Evolutionary conservation across 257 asterid genomes (phyloP), one percentile per base, ranked within the genome.

Genomic region (Jaltomata sinuosa): DNA sequence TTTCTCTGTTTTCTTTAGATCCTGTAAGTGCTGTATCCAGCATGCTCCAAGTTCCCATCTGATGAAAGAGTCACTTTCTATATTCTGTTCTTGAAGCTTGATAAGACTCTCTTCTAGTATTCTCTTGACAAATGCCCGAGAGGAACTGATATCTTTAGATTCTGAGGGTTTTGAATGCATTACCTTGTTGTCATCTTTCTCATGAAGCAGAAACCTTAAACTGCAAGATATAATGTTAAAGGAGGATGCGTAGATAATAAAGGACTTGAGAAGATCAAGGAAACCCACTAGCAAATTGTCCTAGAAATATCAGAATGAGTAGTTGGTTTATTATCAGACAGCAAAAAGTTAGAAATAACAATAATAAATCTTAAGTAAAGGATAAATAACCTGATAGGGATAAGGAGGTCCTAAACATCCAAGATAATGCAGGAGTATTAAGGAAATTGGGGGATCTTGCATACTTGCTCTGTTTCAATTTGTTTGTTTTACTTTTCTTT

Each of bases 11-110:
- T 96, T 94, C 86, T 91, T 93, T 91, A 94, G 98, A 87, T 96
- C 99, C 86, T 91, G 97, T 81, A 96, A 87, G 89, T 96, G 99
- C 74, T 96, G 99, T 89, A 96, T 88, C 99, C 99, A 96, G 92
- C 99, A 96, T 74, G 99, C 99, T 77, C 98, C 99, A 86, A 96
- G 98, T 87, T 96, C 99, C 99, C 99, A 96, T 89, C 99, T 93
- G 85, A 93, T 90, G 81, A 91, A 94, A 85, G 91, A 84, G 85
- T 96, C 97, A 36, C 65, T 86, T 72, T 86, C 87, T 50, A 68
- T 68, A 88, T 93, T 93, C 89, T 96, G 96, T 86, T 93, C 93
- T 87, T 86, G 90, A 85, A 96, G 97, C 90, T 94, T 91, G 79
- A 71, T 84, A 84, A 96, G 95, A 91, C 98, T 94, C 78, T 90